These are phyloP conservation scores for Sporothrix brunneoviolacea DNA, from an alignment of 2,329 filamentous ascomycete genomes.

Conservation along the genomic window DNA sequence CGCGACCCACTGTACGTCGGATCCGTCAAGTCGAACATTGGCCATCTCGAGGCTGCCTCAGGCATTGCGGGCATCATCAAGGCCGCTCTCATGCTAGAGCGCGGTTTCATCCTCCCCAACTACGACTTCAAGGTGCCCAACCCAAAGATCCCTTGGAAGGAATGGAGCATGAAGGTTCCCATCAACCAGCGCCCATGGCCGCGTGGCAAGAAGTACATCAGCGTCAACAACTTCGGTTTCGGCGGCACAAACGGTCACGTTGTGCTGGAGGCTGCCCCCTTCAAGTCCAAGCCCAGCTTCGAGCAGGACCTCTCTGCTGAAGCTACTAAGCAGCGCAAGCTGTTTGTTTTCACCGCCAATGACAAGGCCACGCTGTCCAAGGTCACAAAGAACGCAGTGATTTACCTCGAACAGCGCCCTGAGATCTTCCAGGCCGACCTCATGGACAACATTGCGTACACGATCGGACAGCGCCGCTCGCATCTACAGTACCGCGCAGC, in stretches of 20 bases:
- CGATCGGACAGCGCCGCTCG: conserved; percentile 38
- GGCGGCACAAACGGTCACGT: conserved; percentile 41
- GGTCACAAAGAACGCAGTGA: conserved; percentile 31
- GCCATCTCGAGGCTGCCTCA: conserved; percentile 45
- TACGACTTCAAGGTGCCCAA: conserved; percentile 44
- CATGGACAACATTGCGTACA: conserved; percentile 42
- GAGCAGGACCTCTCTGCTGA: conserved; percentile 27
- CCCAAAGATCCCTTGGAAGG: conserved; percentile 40
- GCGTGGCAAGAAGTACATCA: conserved; percentile 41
- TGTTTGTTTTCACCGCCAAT: conserved; percentile 39
- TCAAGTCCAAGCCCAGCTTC: conserved; percentile 25
- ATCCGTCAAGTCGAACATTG: conserved; percentile 34
- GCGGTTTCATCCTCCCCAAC: conserved; percentile 43
- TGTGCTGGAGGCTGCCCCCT: conserved; percentile 34
- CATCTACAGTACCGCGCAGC: conserved; percentile 38
- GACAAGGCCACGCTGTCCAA: conserved; percentile 31
- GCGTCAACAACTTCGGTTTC: conserved; percentile 44
- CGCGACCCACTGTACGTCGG: conserved; percentile 28
- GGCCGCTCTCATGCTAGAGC: conserved; percentile 44
- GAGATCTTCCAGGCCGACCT: conserved; percentile 39
- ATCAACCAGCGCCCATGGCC: conserved; percentile 39
- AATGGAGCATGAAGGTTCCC: conserved; percentile 45
- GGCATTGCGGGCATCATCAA: conserved; percentile 48
- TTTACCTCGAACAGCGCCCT: conserved; percentile 36
- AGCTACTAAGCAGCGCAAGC: conserved; percentile 26